Conservation (phyloP, 805 yeast genomes). For the Phaffomyces antillensis region DNA sequence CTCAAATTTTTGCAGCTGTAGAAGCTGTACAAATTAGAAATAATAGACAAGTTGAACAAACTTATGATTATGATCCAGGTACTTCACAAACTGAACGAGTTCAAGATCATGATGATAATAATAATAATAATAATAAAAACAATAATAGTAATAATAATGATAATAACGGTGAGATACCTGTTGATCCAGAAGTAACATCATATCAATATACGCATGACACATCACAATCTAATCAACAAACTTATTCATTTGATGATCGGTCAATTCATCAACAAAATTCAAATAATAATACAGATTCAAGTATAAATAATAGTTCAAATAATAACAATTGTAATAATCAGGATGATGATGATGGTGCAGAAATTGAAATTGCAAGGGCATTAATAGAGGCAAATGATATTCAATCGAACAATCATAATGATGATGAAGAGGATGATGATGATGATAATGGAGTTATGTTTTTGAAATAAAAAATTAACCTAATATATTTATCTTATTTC, state of each 20-base stretch:
- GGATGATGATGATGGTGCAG: slow-evolving; percentile 39
- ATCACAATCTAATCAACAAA: slow-evolving; percentile 2
- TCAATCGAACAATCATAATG: not conserved
- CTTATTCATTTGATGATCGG: slow-evolving; percentile 1
- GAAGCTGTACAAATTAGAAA: slow-evolving; percentile 41
- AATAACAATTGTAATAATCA: not conserved
- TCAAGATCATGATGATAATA: not conserved
- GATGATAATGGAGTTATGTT: slow-evolving; percentile 1
- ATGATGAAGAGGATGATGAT: not conserved
- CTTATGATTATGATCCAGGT: slow-evolving; percentile 2
- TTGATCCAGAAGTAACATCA: slow-evolving; percentile 46
- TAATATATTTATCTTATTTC: too few relatives aligned
- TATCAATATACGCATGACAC: not conserved
- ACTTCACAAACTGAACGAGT: slow-evolving; percentile 1
- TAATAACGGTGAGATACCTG: slow-evolving; percentile 35
- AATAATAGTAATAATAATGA: too few relatives aligned
- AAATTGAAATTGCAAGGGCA: slow-evolving; percentile 60
- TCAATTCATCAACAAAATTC: not conserved
- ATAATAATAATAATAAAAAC: slow-evolving; percentile 17
- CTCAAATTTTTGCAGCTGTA: slow-evolving; percentile 44
- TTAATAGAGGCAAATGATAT: slow-evolving; percentile 45
- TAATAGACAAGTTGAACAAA: not conserved
- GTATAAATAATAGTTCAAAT: not conserved
- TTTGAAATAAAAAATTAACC: too few relatives aligned
- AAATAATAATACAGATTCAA: not conserved